Conservation (phyloP, 352 stramenopile genomes). For the Phytophthora sp. region DNA sequence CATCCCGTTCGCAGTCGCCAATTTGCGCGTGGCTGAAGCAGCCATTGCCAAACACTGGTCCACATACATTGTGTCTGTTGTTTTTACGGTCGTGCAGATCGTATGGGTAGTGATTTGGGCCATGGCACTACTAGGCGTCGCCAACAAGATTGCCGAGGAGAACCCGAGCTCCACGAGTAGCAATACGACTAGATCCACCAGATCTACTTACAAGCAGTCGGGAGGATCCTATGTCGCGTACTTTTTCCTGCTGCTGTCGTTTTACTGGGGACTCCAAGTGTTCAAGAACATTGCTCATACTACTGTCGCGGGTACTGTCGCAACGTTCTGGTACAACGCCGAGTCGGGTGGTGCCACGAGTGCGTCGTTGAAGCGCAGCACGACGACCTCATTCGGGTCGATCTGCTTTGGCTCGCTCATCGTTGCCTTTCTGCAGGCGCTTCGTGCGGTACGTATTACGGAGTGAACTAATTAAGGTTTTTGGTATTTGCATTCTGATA, state of each 20-base stretch:
- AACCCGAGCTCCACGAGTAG: constrained; percentile 44
- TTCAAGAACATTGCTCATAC: constrained; percentile 94
- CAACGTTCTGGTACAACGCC: constrained; percentile 95
- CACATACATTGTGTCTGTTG: constrained; percentile 87
- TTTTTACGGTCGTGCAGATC: constrained; percentile 90
- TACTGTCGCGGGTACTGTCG: constrained; percentile 92
- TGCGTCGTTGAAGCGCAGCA: constrained; percentile 82
- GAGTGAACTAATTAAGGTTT: not conserved
- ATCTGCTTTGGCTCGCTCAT: constrained; percentile 96
- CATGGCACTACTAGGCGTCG: constrained; percentile 86
- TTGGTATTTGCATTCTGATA: constrained; percentile 4
- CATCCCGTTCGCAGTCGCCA: constrained; percentile 95
- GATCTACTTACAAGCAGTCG: constrained; percentile 44
- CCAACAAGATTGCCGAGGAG: constrained; percentile 72
- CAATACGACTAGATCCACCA: constrained; percentile 30
- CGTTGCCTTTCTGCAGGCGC: constrained; percentile 92
- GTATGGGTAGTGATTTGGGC: constrained; percentile 91
- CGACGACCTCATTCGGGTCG: constrained; percentile 94
- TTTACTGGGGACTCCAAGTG: constrained; percentile 94
- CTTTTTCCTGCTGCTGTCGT: constrained; percentile 81
- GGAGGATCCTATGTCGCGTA: constrained; percentile 46
- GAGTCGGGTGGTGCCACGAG: constrained; percentile 87
- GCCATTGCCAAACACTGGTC: constrained; percentile 91
- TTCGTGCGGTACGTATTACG: constrained; percentile 63
- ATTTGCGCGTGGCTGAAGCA: constrained; percentile 87